Evolutionary conservation across 345 rosid genomes (phyloP), one percentile per base, ranked within the genome.

Genomic region (Boechera retrofracta): DNA sequence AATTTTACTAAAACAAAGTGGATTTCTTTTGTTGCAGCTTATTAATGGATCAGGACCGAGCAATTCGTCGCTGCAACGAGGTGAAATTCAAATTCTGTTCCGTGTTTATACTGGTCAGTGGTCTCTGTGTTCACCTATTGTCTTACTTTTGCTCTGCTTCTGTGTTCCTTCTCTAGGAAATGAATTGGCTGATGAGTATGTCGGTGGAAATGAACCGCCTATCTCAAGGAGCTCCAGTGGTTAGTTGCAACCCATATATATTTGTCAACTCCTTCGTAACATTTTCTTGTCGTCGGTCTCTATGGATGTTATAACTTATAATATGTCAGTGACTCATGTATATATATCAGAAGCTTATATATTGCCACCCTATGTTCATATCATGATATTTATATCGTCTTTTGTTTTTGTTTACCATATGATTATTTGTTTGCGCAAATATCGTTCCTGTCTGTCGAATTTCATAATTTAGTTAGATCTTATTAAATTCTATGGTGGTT

Each of bases 141-240:
- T 45, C 51, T 78, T 9, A 60, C 48, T 12, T 16, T 68, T 12
- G 5, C 71, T 53, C 62, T 69, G 49, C 32, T 7, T 53, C 3
- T 58, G 42, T 68, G 78, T 57, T 83, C 78, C 71, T 59, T 66
- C 54, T 64, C 70, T 78, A 92, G 98, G 89, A 54, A 86, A 87
- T 83, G 89, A 81, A 51, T 75, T 81, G 5, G 87, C 80, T 28
- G 96, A 87, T 76, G 99, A 95, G 84, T 97, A 92, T 74, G 84
- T 89, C 45, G 96, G 97, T 74, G 97, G 93, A 10, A 86, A 91
- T 82, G 96, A 91, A 78, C 89, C 90, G 54, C 96, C 92, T 39
- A 82, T 86, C 52, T 88, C 89, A 38, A 71, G 86, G 68, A 84
- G 82, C 84, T 84, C 86, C 54, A 83, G 86, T 77, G 89, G 91